These are phyloP conservation scores for Colletotrichum musae DNA, from an alignment of 2,329 filamentous ascomycete genomes.

Conservation along the genomic window DNA sequence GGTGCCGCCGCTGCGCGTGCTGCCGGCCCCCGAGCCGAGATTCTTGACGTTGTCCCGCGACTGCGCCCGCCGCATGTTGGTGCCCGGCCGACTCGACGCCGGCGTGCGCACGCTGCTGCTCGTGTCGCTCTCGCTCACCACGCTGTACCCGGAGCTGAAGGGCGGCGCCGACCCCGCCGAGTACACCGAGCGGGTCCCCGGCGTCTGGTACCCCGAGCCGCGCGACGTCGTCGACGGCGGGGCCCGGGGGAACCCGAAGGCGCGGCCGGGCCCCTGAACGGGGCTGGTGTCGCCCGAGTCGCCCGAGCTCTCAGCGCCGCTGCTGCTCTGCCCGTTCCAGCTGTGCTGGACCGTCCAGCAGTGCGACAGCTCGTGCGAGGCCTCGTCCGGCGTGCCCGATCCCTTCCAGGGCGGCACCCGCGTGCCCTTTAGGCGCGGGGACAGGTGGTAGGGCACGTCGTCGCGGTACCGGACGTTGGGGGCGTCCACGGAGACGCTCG, in stretches of 20 bases:
- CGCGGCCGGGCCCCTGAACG: constrained; percentile 21
- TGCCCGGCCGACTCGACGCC: constrained; percentile 37
- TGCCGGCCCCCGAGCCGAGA: constrained; percentile 14
- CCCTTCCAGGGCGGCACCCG: constrained; percentile 70
- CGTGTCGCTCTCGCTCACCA: constrained; percentile 48
- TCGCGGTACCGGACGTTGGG: constrained; percentile 67
- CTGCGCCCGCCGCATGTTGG: constrained; percentile 34
- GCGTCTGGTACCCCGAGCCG: constrained; percentile 33
- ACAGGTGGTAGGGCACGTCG: constrained; percentile 70
- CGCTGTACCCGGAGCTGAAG: constrained; percentile 48
- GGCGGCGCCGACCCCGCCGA: constrained; percentile 43
- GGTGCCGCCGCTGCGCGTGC: constrained; percentile 39
- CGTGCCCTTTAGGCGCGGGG: constrained; percentile 65
- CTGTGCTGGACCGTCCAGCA: constrained; percentile 64
- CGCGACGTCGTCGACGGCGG: constrained; percentile 43
- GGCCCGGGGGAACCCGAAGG: constrained; percentile 46
- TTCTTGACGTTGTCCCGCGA: constrained; percentile 41
- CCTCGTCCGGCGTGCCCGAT: constrained; percentile 51
- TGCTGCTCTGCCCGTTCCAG: constrained; percentile 53
- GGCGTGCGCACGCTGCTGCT: constrained; percentile 47
- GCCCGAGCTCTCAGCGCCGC: constrained; percentile 47
- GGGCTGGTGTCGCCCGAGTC: constrained; percentile 46
- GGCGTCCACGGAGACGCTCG: constrained; percentile 71
- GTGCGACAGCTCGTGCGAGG: constrained; percentile 65
- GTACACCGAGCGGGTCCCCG: constrained; percentile 45